Conservation (phyloP, 805 yeast species). For the Zygoascus flipseniorum region DNA sequence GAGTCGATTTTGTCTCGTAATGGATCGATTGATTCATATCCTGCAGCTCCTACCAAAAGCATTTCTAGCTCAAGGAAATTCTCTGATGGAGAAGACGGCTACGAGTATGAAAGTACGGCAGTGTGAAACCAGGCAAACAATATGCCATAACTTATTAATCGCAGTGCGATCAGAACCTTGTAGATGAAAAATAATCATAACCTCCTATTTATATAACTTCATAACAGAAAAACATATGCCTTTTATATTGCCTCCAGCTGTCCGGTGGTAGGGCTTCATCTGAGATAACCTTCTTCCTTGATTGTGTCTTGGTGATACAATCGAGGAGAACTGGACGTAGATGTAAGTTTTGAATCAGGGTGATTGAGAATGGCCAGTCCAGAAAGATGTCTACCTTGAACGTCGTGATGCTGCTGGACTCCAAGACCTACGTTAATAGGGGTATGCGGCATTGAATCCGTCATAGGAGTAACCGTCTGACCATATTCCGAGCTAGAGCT, state of each 20-base stretch:
- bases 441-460: slow-evolving; percentile 17
- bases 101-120: not conserved
- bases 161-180: not conserved
- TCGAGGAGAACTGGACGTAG: slow-evolving; percentile 1
- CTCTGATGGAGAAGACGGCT: slow-evolving; percentile 3
- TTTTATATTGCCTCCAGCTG: not conserved
- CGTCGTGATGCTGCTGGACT: slow-evolving; percentile 2
- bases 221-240: not conserved
- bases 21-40: slow-evolving; percentile 3
- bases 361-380: slow-evolving; percentile 9
- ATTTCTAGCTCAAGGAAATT: slow-evolving; percentile 3
- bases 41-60: slow-evolving; percentile 8
- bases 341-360: slow-evolving; percentile 2
- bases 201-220: not conserved
- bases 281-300: not conserved
- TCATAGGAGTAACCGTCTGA: slow-evolving; percentile 15
- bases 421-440: slow-evolving; percentile 5
- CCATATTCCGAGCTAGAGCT: slow-evolving; percentile 11
- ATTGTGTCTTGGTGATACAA: not conserved
- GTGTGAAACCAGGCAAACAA: not conserved
- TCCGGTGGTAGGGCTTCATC: not conserved
- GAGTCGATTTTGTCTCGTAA: slow-evolving; percentile 20
- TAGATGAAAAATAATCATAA: not conserved
- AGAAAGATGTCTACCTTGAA: not conserved
- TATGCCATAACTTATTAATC: not conserved